phyloP scores from a whole-genome alignment of 2,329 filamentous ascomycete species.

The Nigrospora sphaerica region DNA sequence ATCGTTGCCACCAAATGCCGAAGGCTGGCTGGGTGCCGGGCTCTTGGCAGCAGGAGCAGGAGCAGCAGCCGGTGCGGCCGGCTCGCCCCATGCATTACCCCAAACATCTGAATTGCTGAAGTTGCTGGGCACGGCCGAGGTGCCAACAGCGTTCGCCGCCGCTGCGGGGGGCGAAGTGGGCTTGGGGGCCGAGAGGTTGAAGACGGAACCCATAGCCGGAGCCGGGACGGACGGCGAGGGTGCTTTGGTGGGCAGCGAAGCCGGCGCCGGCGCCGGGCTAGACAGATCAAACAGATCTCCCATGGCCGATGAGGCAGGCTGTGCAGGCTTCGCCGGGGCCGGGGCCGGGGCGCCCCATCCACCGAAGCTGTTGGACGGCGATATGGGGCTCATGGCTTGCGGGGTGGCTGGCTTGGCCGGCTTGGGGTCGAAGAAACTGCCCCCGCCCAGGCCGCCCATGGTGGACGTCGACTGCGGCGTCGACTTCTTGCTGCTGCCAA shows the following conservation, averaged over 20 bases:
- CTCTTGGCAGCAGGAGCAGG: slow-evolving; percentile 52
- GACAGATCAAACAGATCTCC: slow-evolving; percentile 79
- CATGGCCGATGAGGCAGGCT: slow-evolving; percentile 50
- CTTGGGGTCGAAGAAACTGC: slow-evolving; percentile 76
- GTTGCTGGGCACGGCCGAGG: slow-evolving; percentile 17
- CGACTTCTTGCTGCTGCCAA: slow-evolving; percentile 28
- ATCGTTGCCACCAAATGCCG: slow-evolving; percentile 44
- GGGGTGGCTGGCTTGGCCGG: slow-evolving; percentile 50
- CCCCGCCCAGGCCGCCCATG: slow-evolving; percentile 50
- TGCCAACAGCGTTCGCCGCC: slow-evolving; percentile 25
- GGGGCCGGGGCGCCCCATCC: slow-evolving; percentile 43
- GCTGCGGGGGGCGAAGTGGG: slow-evolving; percentile 32
- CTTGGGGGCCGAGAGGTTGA: slow-evolving; percentile 63
- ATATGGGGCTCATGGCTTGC: slow-evolving; percentile 28
- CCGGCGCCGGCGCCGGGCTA: slow-evolving; percentile 23
- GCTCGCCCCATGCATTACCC: slow-evolving; percentile 81
- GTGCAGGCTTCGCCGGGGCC: slow-evolving; percentile 32
- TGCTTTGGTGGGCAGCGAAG: slow-evolving; percentile 37
- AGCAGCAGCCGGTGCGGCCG: slow-evolving; percentile 39
- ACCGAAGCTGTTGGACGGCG: slow-evolving; percentile 56
- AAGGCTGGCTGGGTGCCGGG: slow-evolving; percentile 35
- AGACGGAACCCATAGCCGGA: slow-evolving; percentile 56
- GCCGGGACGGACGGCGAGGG: slow-evolving; percentile 33
- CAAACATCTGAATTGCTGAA: slow-evolving; percentile 63
- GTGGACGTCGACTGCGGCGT: slow-evolving; percentile 30